Evolutionary conservation across 164 flowering plant genomes (phyloP).

Genomic region (Cinnamomum chago): DNA sequence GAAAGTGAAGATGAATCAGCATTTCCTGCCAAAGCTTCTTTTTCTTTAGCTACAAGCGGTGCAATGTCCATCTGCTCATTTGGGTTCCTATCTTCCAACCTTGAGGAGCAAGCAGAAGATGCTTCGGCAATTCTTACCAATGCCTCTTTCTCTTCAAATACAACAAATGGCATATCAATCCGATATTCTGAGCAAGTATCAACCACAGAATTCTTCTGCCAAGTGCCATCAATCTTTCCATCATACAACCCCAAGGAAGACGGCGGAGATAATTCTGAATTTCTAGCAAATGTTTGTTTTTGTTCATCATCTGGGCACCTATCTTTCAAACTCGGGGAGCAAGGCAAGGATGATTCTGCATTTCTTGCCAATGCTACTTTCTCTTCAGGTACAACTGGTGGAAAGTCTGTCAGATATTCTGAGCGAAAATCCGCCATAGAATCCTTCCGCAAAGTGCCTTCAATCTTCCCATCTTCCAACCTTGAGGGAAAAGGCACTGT

Average conservation of each 20-base stretch:
- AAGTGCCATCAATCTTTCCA: neutral
- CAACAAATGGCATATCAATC: too few relatives aligned
- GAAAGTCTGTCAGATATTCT: neutral
- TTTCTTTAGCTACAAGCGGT: neutral
- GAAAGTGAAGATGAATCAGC: neutral
- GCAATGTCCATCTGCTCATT: neutral
- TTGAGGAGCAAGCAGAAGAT: neutral
- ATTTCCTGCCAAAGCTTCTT: neutral
- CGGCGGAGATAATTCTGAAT: neutral
- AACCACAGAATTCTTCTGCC: neutral
- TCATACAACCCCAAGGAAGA: neutral
- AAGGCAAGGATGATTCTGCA: neutral
- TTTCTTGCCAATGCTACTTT: neutral
- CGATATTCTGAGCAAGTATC: too few relatives aligned
- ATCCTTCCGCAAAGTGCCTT: neutral
- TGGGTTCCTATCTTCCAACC: neutral
- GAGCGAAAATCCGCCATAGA: neutral
- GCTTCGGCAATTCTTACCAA: too few relatives aligned
- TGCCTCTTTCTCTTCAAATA: neutral
- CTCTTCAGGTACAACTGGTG: neutral
- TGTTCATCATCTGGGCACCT: neutral
- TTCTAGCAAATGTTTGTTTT: neutral
- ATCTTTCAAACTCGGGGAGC: neutral
- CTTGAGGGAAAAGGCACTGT: neutral
- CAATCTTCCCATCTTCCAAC: neutral